Percentiles rank a stretch among this genome's conserved stretches.
These are phyloP conservation scores for Madurella mycetomatis DNA, from an alignment of 2,329 filamentous ascomycete genomes.

Conservation along the genomic window DNA sequence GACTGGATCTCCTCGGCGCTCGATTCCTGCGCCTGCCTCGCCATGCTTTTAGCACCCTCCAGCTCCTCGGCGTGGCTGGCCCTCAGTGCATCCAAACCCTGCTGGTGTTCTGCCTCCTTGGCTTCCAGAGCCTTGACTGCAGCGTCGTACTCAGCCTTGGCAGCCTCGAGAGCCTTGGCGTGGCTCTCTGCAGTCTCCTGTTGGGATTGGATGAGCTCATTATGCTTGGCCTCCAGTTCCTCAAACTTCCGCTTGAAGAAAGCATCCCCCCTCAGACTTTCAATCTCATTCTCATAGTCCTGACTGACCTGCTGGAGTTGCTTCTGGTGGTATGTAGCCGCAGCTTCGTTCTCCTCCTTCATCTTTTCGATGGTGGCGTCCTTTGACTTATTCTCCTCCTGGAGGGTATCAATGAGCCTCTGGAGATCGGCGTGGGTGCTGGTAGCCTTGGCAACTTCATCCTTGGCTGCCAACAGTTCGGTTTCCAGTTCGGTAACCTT, in stretches of 20 bases:
- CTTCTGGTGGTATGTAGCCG: constrained; percentile 48
- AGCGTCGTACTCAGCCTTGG: constrained; percentile 41
- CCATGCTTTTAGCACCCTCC: constrained; percentile 50
- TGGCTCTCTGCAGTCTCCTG: constrained; percentile 37
- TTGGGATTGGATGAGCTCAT: constrained; percentile 38
- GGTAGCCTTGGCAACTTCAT: constrained; percentile 39
- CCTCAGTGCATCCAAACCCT: constrained; percentile 51
- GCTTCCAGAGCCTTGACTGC: constrained; percentile 45
- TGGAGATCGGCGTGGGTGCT: constrained; percentile 46
- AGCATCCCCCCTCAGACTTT: constrained; percentile 58
- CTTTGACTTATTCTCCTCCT: constrained; percentile 32
- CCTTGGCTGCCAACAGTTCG: constrained; percentile 44
- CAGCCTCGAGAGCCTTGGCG: constrained; percentile 39
- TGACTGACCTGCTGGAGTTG: constrained; percentile 55
- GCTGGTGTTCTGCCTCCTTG: constrained; percentile 50
- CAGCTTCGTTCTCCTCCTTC: constrained; percentile 43
- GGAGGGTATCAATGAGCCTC: constrained; percentile 44
- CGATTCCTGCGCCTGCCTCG: constrained; percentile 46
- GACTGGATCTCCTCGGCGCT: constrained; percentile 48
- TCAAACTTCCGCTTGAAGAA: constrained; percentile 62
- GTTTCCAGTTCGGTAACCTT: constrained; percentile 41
- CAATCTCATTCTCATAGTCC: constrained; percentile 62
- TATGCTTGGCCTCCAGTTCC: constrained; percentile 54
- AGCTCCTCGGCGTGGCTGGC: constrained; percentile 56
- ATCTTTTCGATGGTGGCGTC: constrained; percentile 48